Conservation (phyloP, 1,139 yeast species). For the Taphrina wiesneri region DNA sequence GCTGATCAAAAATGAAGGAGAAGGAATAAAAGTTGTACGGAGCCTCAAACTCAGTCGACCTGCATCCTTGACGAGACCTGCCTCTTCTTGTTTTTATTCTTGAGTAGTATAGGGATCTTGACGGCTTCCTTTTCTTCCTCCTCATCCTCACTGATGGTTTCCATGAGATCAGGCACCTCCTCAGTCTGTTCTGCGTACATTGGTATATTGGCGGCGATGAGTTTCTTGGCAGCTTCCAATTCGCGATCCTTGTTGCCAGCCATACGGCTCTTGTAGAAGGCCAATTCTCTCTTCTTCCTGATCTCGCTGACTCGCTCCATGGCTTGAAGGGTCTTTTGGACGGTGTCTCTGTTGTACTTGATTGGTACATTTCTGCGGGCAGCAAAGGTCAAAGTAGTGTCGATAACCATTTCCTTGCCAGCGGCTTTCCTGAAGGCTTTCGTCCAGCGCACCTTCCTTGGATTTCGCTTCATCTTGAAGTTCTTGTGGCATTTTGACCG, state of each 20-base stretch:
- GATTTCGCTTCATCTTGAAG: slow-evolving; percentile 97
- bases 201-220: slow-evolving; percentile 86
- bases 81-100: slow-evolving; percentile 30
- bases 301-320: slow-evolving; percentile 96
- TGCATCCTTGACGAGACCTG: slow-evolving; percentile 19
- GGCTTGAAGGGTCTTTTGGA: slow-evolving; percentile 88
- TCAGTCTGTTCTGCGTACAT: slow-evolving; percentile 91
- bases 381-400: slow-evolving; percentile 91
- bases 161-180: slow-evolving; percentile 63
- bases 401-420: slow-evolving; percentile 97
- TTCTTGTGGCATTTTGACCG: slow-evolving; percentile 97
- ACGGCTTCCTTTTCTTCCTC: slow-evolving; percentile 53
- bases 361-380: slow-evolving; percentile 98
- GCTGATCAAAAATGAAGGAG: background rate
- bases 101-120: slow-evolving; percentile 41
- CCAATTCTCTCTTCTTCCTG: slow-evolving; percentile 93
- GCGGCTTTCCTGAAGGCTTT: slow-evolving; percentile 99
- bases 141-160: slow-evolving; percentile 53
- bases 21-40: background rate
- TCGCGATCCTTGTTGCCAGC: slow-evolving; percentile 90
- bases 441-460: slow-evolving; percentile 93
- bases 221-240: slow-evolving; percentile 79
- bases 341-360: slow-evolving; percentile 94
- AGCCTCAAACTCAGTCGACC: background rate
- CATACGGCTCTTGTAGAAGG: slow-evolving; percentile 99